Conservation (phyloP, 75 land plant species). For the Pinus taeda region DNA sequence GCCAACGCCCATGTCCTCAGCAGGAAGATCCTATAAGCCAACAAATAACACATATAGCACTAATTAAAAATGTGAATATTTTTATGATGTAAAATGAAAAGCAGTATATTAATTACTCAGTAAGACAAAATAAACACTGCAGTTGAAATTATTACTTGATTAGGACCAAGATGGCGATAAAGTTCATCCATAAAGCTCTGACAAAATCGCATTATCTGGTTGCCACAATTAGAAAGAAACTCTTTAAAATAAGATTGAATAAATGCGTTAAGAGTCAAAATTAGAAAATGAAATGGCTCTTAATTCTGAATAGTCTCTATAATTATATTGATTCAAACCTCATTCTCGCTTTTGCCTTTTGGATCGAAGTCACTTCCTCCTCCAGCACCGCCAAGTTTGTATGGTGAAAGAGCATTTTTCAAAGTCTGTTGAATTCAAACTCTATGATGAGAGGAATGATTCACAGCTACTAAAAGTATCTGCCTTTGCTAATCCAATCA, state of each 20-base stretch:
- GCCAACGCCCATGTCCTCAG: conserved; percentile 98
- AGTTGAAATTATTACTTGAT: conserved; percentile 51
- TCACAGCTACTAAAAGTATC: not conserved
- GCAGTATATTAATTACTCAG: not conserved
- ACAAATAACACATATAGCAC: not conserved
- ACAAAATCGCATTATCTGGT: conserved; percentile 96
- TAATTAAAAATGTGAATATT: too few species aligned
- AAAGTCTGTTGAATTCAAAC: conserved; percentile 56
- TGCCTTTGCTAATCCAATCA: not conserved
- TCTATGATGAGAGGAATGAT: not conserved
- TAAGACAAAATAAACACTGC: not conserved
- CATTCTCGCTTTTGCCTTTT: conserved; percentile 97
- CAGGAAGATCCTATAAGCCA: conserved; percentile 76
- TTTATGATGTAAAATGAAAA: not conserved
- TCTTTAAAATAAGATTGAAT: conserved; percentile 7
- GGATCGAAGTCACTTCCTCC: conserved; percentile 99
- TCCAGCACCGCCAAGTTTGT: conserved; percentile 92
- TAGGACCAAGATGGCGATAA: conserved; percentile 84
- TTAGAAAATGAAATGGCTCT: not conserved
- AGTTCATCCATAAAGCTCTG: conserved; percentile 99
- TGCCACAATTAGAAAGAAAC: not conserved
- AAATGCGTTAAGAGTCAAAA: not conserved
- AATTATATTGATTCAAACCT: conserved; percentile 38
- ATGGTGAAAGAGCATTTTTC: conserved; percentile 88
- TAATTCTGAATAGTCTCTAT: not conserved